These are phyloP conservation scores for Podaxis sp. DNA, from an alignment of 768 basidiomycete species.

Conservation along the genomic window DNA sequence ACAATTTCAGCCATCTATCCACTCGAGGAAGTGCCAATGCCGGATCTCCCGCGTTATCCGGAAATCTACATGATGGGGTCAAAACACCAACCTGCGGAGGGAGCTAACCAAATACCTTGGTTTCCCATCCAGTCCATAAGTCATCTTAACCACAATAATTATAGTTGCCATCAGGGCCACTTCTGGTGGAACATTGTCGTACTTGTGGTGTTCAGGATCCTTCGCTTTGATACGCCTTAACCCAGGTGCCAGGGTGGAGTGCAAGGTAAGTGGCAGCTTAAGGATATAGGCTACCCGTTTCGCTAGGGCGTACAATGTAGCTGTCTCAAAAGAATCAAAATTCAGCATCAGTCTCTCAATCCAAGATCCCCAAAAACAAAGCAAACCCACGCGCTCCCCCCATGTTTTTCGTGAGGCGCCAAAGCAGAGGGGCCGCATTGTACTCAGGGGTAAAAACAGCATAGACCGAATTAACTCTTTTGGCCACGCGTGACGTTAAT, in stretches of 20 bases:
- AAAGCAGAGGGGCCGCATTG: slow-evolving; percentile 74
- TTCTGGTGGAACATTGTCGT: slow-evolving; percentile 69
- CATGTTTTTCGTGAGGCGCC: slow-evolving; percentile 65
- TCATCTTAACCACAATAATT: slow-evolving; percentile 76
- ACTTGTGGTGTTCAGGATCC: slow-evolving; percentile 44
- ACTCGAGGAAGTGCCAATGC: slow-evolving; percentile 53
- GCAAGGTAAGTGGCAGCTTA: slow-evolving; percentile 56
- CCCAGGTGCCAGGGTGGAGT: slow-evolving; percentile 45
- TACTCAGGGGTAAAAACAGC: slow-evolving; percentile 65
- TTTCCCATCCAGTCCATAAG: slow-evolving; percentile 77
- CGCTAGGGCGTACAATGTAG: slow-evolving; percentile 58
- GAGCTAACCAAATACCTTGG: slow-evolving; percentile 36
- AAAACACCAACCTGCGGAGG: slow-evolving; percentile 12
- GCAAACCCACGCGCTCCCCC: slow-evolving; percentile 68
- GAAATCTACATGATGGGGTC: slow-evolving; percentile 31
- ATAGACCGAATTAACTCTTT: slow-evolving; percentile 46
- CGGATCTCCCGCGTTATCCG: slow-evolving; percentile 46
- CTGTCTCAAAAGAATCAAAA: slow-evolving; percentile 29
- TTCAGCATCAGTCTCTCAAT: neutral
- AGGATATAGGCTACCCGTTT: slow-evolving; percentile 55
- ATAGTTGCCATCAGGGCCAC: slow-evolving; percentile 53
- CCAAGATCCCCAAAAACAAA: neutral
- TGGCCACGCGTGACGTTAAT: slow-evolving; percentile 60
- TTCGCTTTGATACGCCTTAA: slow-evolving; percentile 27
- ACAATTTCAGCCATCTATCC: slow-evolving; percentile 40